phyloP scores from a whole-genome alignment of 129 eudicot species.

The Deinandra increscens region DNA sequence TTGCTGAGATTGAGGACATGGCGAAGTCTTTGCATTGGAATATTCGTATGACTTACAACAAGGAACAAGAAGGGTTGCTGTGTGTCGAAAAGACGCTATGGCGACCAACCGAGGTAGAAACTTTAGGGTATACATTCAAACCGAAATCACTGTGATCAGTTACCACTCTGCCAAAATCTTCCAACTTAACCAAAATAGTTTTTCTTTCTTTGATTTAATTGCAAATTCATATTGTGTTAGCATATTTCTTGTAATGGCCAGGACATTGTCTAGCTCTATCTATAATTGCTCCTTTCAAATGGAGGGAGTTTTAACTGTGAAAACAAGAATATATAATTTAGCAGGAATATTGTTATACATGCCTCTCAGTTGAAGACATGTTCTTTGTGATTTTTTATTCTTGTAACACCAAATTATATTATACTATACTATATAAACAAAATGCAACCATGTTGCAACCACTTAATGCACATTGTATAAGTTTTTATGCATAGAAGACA shows the following conservation, averaged over 20 bases:
- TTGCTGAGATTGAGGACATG: constrained; percentile 47
- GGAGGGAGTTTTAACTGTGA: constrained; percentile 17
- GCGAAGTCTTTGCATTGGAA: constrained; percentile 65
- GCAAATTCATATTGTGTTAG: constrained; percentile 11
- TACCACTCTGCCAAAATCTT: not conserved
- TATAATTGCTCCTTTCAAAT: constrained; percentile 11
- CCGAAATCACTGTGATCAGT: not conserved
- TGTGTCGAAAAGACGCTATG: constrained; percentile 51
- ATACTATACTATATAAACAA: too few species aligned
- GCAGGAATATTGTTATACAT: not conserved
- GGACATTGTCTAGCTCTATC: constrained; percentile 10
- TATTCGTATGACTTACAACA: constrained; percentile 34
- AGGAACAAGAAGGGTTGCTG: constrained; percentile 47
- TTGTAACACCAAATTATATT: not conserved
- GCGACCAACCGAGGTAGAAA: constrained; percentile 56
- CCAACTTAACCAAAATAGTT: not conserved
- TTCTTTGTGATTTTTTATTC: not conserved
- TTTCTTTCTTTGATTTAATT: not conserved
- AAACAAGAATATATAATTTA: constrained; percentile 3
- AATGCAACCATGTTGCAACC: too few species aligned
- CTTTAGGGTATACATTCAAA: constrained; percentile 31
- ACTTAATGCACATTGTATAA: too few species aligned
- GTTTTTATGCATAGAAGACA: too few species aligned
- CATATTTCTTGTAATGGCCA: constrained; percentile 16
- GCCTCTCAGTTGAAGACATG: not conserved